Base-by-base conservation (phyloP, 1,139 yeast species). In the Meyerozyma athensensis region DNA sequence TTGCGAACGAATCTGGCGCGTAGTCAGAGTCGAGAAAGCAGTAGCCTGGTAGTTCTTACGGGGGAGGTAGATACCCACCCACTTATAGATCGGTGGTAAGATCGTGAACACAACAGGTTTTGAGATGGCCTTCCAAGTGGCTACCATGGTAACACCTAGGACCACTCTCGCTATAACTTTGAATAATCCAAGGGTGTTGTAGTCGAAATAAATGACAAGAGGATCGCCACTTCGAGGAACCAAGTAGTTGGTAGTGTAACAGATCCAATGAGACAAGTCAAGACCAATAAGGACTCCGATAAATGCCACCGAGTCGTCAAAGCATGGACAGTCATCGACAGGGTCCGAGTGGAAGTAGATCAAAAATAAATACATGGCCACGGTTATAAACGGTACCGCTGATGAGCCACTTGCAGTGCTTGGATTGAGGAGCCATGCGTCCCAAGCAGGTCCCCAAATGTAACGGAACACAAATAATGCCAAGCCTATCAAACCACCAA, bases 261-360 rank as follows among this genome's bases (percentile, higher is more conserved):
- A 48, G 19, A 52, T 47, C 74, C 82, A 77, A 45, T 74, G 76
- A 9, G 81, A 72, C 26, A 81, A 45, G 44, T 80, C 87, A 19
- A 81, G 50, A 0, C 97, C 97, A 36, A 83, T 68, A 16, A 89
- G 72, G 20, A 92, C 98, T 2, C 97, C 97, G 39, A 89, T 66
- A 51, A 92, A 92, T 3, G 97, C 95, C 16, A 92, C 96, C 7
- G 94, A 81, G 54, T 92, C 98, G 53, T 87, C 97, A 57, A 84
- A 90, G 56, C 98, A 92, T 0, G 98, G 98, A 56, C 98, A 92
- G 51, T 83, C 85, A 51, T 92, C 98, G 9, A 86, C 81, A 0
- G 98, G 97, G 44, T 78, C 81, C 0, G 90, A 85, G 59, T 89
- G 96, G 35, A 74, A 63, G 52, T 83, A 81, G 31, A 84, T 68